These are phyloP conservation scores for Parafenestella ontariensis DNA, from an alignment of 2,329 filamentous ascomycete genomes.

Conservation along the genomic window DNA sequence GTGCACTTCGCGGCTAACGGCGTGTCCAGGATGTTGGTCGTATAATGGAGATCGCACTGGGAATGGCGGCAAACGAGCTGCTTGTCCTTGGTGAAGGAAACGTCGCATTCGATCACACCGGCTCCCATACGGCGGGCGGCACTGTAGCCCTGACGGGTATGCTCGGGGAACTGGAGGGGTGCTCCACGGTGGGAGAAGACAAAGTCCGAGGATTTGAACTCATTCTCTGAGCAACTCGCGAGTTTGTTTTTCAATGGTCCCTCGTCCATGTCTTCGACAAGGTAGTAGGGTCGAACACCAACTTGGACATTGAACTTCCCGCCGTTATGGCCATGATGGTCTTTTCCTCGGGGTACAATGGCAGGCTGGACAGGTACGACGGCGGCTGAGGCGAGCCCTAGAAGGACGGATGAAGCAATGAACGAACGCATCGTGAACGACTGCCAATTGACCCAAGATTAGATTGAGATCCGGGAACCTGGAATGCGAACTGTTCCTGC, in stretches of 20 bases:
- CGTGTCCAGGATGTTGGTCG: slow-evolving; percentile 47
- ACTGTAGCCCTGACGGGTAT: slow-evolving; percentile 39
- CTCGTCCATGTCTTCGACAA: slow-evolving; percentile 49
- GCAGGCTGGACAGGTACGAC: slow-evolving; percentile 36
- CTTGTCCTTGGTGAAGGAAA: slow-evolving; percentile 48
- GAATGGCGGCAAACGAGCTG: slow-evolving; percentile 49
- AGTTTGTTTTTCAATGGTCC: slow-evolving; percentile 47
- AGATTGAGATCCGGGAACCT: slow-evolving; percentile 8
- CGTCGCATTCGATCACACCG: slow-evolving; percentile 49
- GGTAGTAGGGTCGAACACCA: slow-evolving; percentile 46
- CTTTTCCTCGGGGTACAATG: slow-evolving; percentile 25
- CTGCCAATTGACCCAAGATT: slow-evolving; percentile 5
- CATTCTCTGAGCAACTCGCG: slow-evolving; percentile 46
- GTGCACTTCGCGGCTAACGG: slow-evolving; percentile 47
- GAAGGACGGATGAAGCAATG: slow-evolving; percentile 32
- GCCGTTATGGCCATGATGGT: slow-evolving; percentile 17
- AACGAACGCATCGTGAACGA: slow-evolving; percentile 37
- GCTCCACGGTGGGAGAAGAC: slow-evolving; percentile 48
- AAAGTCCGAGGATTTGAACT: slow-evolving; percentile 44
- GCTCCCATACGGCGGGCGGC: slow-evolving; percentile 46
- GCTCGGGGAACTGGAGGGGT: slow-evolving; percentile 46
- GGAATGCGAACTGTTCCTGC: slow-evolving; percentile 27
- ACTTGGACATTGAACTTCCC: slow-evolving; percentile 45
- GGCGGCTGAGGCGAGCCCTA: slow-evolving; percentile 38
- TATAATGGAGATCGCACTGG: slow-evolving; percentile 49